Percentiles rank a stretch among this genome's conserved stretches.
Conservation (phyloP, 305 asterid genomes). For the Fraxinus velutina region DNA sequence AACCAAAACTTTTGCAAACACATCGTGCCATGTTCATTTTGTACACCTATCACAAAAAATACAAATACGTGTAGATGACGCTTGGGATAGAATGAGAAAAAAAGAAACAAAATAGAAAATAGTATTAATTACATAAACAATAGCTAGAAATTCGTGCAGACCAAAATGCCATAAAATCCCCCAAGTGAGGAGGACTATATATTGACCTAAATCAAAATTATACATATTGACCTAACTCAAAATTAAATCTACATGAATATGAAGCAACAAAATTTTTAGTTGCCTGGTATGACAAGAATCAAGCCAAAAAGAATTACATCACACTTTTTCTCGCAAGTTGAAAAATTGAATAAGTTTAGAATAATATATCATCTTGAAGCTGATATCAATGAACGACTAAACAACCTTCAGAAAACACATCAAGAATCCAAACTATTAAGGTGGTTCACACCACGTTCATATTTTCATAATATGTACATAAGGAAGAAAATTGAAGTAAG, state of each 20-base stretch:
- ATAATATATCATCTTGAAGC: not conserved
- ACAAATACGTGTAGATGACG: not conserved
- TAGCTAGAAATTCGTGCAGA: not conserved
- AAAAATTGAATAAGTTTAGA: not conserved
- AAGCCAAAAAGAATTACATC: not conserved
- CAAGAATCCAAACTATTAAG: slow-evolving; percentile 1
- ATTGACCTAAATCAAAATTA: not conserved
- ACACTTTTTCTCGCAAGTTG: not conserved
- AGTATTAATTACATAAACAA: not conserved
- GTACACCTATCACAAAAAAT: not conserved
- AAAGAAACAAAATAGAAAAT: not conserved
- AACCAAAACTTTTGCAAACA: slow-evolving; percentile 1
- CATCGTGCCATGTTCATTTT: not conserved
- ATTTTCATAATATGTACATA: slow-evolving; percentile 13
- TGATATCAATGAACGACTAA: not conserved
- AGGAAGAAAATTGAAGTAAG: slow-evolving; percentile 23
- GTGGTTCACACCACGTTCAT: slow-evolving; percentile 19
- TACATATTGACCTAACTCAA: not conserved
- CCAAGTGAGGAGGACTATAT: not conserved
- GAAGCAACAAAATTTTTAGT: slow-evolving; percentile 11
- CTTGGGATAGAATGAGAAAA: not conserved
- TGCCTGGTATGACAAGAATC: not conserved
- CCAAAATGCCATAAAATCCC: not conserved
- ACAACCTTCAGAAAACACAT: not conserved
- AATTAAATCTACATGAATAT: not conserved